Conservation (phyloP, 192 early-diverging fungal genomes). For the Geranomyces variabilis region DNA sequence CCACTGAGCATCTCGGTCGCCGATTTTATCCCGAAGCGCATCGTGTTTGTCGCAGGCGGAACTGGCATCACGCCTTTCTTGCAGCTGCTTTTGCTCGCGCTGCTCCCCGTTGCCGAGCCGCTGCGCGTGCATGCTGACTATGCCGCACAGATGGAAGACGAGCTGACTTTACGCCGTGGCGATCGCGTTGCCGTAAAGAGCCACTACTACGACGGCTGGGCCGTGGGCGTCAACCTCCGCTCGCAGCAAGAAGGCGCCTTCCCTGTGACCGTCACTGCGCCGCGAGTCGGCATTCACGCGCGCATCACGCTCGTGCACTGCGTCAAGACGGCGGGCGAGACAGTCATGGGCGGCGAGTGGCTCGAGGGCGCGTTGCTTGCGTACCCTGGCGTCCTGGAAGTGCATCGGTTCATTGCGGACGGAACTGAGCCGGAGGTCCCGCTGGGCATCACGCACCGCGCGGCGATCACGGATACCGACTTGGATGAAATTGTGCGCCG, state of each 20-base stretch:
- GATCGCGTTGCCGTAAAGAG: slow-evolving; percentile 36
- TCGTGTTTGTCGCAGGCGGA: slow-evolving; percentile 43
- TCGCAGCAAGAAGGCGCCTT: slow-evolving; percentile 45
- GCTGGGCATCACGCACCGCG: slow-evolving; percentile 14
- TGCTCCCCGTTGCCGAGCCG: slow-evolving; percentile 38
- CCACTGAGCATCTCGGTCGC: slow-evolving; percentile 8
- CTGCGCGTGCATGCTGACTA: slow-evolving; percentile 34
- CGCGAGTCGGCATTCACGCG: not conserved
- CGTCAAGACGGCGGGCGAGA: slow-evolving; percentile 23
- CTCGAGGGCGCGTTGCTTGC: slow-evolving; percentile 42
- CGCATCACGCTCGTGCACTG: slow-evolving; percentile 37
- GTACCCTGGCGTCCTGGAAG: slow-evolving; percentile 33
- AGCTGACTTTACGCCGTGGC: slow-evolving; percentile 33
- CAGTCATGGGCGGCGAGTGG: slow-evolving; percentile 29
- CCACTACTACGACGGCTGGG: slow-evolving; percentile 53
- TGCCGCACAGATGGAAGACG: slow-evolving; percentile 33
- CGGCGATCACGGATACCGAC: slow-evolving; percentile 1
- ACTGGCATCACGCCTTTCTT: slow-evolving; percentile 37
- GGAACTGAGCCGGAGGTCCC: slow-evolving; percentile 11
- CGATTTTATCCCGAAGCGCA: slow-evolving; percentile 2
- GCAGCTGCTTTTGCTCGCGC: slow-evolving; percentile 23
- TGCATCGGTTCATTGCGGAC: slow-evolving; percentile 37
- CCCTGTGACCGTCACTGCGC: slow-evolving; percentile 39
- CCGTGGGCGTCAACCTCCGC: slow-evolving; percentile 35
- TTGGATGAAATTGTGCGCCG: slow-evolving; percentile 19